These are phyloP conservation scores for Suillus luteus DNA, from an alignment of 768 basidiomycete species.

Conservation along the genomic window DNA sequence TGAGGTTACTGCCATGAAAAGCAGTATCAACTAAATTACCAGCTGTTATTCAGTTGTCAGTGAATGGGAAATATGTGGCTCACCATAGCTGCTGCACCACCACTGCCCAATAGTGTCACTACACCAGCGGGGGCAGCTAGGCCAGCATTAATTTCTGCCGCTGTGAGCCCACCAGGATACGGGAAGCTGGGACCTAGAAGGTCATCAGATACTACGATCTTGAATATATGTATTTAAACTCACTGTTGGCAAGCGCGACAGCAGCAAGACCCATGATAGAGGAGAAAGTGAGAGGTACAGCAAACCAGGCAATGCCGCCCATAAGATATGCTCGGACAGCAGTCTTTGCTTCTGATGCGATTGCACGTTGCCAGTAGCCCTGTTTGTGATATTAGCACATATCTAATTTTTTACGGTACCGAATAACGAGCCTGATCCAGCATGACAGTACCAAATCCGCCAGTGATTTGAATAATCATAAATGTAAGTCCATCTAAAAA, in stretches of 20 bases:
- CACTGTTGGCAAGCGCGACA: conserved; percentile 26
- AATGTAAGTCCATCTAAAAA: conserved; percentile 19
- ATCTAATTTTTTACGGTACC: not conserved
- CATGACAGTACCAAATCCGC: conserved; percentile 23
- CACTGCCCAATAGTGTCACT: conserved; percentile 36
- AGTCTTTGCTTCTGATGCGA: conserved; percentile 38
- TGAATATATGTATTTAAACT: not conserved
- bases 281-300: conserved; percentile 41
- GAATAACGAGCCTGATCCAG: conserved; percentile 17
- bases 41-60: not conserved
- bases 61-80: not conserved
- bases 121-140: conserved; percentile 38
- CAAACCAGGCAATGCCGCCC: conserved; percentile 43
- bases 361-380: conserved; percentile 42
- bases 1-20: conserved; percentile 40
- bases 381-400: conserved; percentile 1
- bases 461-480: conserved; percentile 23
- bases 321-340: conserved; percentile 41
- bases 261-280: conserved; percentile 40
- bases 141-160: conserved; percentile 35
- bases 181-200: conserved; percentile 43
- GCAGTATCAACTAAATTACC: conserved; percentile 27
- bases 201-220: conserved; percentile 2
- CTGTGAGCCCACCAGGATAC: conserved; percentile 28
- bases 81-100: conserved; percentile 40